A percentile compares a stretch with the other conserved stretches of the same genome.
Conservation (phyloP, 371 early-diverging fungal genomes). For the Lichtheimia corymbifera region DNA sequence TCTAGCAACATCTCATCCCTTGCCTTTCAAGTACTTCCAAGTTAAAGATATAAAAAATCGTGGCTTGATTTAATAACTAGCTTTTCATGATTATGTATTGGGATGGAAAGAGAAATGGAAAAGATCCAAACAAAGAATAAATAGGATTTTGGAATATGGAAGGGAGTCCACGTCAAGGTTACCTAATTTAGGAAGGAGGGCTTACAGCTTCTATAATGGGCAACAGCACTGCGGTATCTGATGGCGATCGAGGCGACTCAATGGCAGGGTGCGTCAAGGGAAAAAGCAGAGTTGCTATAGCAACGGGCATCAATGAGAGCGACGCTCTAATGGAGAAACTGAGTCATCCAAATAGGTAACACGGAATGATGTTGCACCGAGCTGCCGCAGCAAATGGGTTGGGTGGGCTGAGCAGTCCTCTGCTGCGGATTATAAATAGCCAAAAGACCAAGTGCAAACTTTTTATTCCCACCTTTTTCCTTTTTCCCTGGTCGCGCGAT, state of each 20-base stretch:
- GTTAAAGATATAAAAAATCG: no score
- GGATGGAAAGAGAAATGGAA: no score
- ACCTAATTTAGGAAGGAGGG: no score
- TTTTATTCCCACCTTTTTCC: background rate
- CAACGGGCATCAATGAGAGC: background rate
- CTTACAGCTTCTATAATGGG: background rate
- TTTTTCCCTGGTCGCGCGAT: background rate
- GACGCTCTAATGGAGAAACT: background rate
- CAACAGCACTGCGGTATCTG: background rate
- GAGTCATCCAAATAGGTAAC: constrained; percentile 1
- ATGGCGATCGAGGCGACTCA: background rate
- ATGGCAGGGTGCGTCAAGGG: background rate
- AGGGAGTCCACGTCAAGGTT: no score
- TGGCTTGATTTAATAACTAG: no score
- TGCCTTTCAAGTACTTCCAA: no score
- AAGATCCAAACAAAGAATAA: no score
- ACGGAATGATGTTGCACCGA: background rate
- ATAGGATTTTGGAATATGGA: no score
- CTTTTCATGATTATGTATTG: no score
- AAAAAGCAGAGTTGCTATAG: background rate
- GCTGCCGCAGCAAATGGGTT: background rate
- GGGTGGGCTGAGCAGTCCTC: background rate
- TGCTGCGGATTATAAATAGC: background rate
- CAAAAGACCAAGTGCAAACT: no score
- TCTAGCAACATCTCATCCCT: no score